Conservation (phyloP, 2,329 filamentous ascomycete genomes). For the Lachnellula subtilissima region DNA sequence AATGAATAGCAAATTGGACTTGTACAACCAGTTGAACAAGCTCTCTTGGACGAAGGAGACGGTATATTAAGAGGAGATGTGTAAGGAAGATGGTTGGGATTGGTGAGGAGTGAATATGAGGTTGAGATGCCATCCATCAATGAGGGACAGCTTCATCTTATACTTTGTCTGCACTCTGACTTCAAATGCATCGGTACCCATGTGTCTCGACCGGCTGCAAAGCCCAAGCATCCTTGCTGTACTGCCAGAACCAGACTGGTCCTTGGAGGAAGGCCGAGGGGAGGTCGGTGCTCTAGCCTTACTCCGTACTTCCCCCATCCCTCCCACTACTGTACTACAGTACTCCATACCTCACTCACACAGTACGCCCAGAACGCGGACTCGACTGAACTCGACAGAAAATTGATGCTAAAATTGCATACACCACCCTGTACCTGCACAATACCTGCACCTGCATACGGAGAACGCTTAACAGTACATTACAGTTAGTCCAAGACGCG, state of each 20-base stretch:
- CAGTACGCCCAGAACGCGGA: too few species aligned
- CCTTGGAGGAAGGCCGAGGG: not conserved
- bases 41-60: not conserved
- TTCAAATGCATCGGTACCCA: not conserved
- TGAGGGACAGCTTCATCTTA: not conserved
- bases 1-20: slow-evolving; percentile 5
- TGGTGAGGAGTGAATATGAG: not conserved
- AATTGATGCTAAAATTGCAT: slow-evolving; percentile 16
- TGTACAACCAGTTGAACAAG: slow-evolving; percentile 11
- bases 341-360: not conserved
- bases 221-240: not conserved
- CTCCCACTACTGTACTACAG: too few species aligned
- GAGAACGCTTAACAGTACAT: not conserved
- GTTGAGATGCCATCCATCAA: not conserved
- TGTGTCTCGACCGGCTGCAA: not conserved
- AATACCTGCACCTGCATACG: not conserved
- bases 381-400: too few species aligned
- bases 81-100: not conserved
- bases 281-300: not conserved
- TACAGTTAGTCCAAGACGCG: not conserved
- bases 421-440: not conserved
- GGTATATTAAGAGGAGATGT: not conserved
- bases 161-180: not conserved
- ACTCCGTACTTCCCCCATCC: too few species aligned
- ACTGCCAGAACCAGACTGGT: not conserved